A percentile compares a stretch with the other conserved stretches of the same genome.
Evolutionary conservation across 495 filamentous ascomycete genomes (phyloP).

Genomic region (Lasiosphaeriaceae sp.): DNA sequence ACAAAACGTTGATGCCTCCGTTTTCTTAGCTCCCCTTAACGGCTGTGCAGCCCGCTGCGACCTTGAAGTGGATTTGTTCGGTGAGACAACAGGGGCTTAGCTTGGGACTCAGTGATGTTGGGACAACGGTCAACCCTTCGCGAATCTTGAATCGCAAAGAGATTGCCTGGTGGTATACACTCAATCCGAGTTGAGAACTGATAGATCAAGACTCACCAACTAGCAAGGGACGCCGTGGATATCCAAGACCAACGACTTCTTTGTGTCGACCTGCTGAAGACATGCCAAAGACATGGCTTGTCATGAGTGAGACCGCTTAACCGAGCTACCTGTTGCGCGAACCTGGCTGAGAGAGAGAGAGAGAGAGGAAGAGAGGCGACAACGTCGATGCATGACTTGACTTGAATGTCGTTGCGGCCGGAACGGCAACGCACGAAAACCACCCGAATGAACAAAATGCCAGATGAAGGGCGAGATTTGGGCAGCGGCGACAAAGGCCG

Average conservation of each 20-base stretch:
- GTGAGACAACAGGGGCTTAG: too few relatives aligned
- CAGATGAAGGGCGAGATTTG: neutral
- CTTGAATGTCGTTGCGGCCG: neutral
- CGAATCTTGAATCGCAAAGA: too few relatives aligned
- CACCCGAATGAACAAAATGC: neutral
- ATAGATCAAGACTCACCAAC: too few relatives aligned
- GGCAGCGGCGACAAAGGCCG: neutral
- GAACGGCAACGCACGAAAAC: neutral
- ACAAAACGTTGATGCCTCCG: neutral
- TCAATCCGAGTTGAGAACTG: too few relatives aligned
- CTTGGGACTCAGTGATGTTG: too few relatives aligned
- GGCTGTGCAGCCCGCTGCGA: too few relatives aligned
- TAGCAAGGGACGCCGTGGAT: too few relatives aligned
- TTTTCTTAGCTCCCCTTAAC: neutral
- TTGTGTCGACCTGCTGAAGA: neutral
- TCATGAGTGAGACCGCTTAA: neutral
- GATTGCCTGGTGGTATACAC: too few relatives aligned
- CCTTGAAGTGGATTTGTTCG: too few relatives aligned
- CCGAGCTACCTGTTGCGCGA: neutral
- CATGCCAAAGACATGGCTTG: neutral
- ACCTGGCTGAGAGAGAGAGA: neutral
- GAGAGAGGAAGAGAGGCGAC: neutral
- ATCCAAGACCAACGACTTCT: too few relatives aligned
- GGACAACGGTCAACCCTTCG: too few relatives aligned
- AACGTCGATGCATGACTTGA: neutral